phyloP scores from a whole-genome alignment of 768 basidiomycete species.

The Kwoniella sp. region DNA sequence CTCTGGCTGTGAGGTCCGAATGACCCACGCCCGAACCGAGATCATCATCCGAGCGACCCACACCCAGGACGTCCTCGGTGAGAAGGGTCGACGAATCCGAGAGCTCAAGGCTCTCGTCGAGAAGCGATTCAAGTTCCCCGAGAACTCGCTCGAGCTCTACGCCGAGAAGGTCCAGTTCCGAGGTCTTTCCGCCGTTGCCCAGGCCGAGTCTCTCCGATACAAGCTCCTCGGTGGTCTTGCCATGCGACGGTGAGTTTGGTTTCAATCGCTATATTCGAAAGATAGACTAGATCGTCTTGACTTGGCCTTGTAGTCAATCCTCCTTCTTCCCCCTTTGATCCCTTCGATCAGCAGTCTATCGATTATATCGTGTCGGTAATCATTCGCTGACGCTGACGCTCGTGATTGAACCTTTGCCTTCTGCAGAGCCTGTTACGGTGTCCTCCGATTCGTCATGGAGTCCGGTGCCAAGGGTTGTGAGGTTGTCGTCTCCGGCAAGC shows the following conservation, averaged over 20 bases:
- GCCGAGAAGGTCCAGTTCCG: conserved; percentile 99
- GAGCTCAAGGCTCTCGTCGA: conserved; percentile 97
- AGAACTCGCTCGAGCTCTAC: conserved; percentile 97
- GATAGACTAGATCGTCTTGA: neutral
- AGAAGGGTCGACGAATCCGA: conserved; percentile 98
- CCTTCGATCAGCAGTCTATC: too few relatives aligned
- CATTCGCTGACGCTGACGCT: neutral
- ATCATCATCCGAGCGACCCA: conserved; percentile 99
- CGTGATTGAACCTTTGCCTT: neutral
- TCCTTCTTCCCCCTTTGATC: neutral
- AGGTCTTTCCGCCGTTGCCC: conserved; percentile 96
- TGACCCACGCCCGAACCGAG: conserved; percentile 99
- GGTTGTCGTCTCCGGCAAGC: conserved; percentile 98
- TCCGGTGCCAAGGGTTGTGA: conserved; percentile 99
- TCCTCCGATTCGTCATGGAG: conserved; percentile 99
- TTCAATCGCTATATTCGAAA: neutral
- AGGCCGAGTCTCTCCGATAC: conserved; percentile 97
- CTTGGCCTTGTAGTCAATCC: neutral
- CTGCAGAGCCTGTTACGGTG: conserved; percentile 93
- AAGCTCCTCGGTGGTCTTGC: conserved; percentile 99
- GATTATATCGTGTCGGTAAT: neutral
- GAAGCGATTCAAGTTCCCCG: conserved; percentile 99
- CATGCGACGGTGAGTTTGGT: conserved; percentile 78
- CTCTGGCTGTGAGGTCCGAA: conserved; percentile 99
- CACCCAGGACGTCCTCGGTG: conserved; percentile 92